Base-by-base conservation (phyloP, 768 basidiomycete species). In the Tylopilus sp. region DNA sequence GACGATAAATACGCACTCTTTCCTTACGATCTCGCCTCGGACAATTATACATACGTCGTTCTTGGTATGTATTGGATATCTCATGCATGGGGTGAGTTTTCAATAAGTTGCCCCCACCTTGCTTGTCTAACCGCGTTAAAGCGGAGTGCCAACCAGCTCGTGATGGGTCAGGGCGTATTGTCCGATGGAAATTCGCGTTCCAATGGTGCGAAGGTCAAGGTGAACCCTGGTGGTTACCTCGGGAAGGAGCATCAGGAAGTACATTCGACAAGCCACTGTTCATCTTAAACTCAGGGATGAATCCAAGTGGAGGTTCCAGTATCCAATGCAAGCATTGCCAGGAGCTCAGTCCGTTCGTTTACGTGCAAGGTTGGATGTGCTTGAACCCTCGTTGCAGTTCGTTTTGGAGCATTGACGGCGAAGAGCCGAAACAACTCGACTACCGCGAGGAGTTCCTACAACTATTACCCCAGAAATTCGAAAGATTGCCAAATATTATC, bases 141-240 rank as follows among this genome's bases (percentile, higher is more conserved):
- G 88, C 86, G 40, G 88, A 90, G 69, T 79, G 77, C 51, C 80
- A 88, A 58, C 59, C 74, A 1, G 70, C 79, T 6, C 67, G 66
- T 36, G 81, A 79, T 52, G 68, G 71, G 17, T 65, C 58, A 28
- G 78, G 79, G 11, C 71, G 68, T n/a, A 80, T 88, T n/a, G 76
- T 88, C 12, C 75, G 89, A 7, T 88, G 81, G 64, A 92, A 91
- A 64, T 91, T 92, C 59, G 83, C 85, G 5, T 92, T 92, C 57
- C 85, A 86, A 57, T 92, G 89, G 88, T 88, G 87, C 56, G 79
- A 83, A 53, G 78, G 74, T 39, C 90, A 91, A 71, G 87, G 69
- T 6, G 58, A 66, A 35, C 79, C 79, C 1, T 80, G 80, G 80
- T 81, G 79, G 79, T 41, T 46, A 68, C 57, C 56, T 10, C 59